Evolutionary conservation across 2,329 filamentous ascomycete species (phyloP), one percentile per base, ranked within the genome.

Genomic region (Albifimbria verrucaria): DNA sequence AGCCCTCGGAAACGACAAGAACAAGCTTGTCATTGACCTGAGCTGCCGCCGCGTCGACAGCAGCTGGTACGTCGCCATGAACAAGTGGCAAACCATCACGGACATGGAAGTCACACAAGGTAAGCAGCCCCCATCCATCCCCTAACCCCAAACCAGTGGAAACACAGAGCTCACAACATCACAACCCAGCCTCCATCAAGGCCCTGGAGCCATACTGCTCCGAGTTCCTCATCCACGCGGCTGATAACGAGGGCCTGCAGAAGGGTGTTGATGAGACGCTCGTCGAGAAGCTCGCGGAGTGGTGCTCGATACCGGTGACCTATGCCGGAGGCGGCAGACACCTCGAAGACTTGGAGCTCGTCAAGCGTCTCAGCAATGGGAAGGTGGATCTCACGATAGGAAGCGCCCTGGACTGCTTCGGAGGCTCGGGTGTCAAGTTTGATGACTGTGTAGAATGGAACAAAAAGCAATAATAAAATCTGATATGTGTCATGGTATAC

Each of bases 21-120:
- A 78, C 48, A 94, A 90, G 72, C 83, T 99, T 48, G 93, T 99
- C 60, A 92, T 99, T 68, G 94, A 99, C 67, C 81, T 99, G 22
- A 96, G 92, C 72, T 99, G 94, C 68, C 85, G 94, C 49, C 87
- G 86, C 55, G 88, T 80, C 36, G 75, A 78, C 3, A 78, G 87
- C 52, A 87, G 77, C 39, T 99, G 94, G 94, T 92, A 89, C 64
- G 94, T 99, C n/a, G 93, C 94, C 52, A 99, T 96, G 88, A 90
- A 99, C 72, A 96, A 96, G 71, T 99, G 94, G 94, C 94, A 97
- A 78, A 96, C 91, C 1, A 87, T 97, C 52, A 97, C 94, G 2
- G 90, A 97, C 65, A 96, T 96, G 86, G 91, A 97, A 68, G 85
- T 99, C 59, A 93, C 87, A 58, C 78, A 89, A 79, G 89, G 93